A percentile compares a stretch with the other conserved stretches of the same genome.
phyloP scores from a whole-genome alignment of 1,284 basidiomycete genomes.

The Xerocomus nothofagi region DNA sequence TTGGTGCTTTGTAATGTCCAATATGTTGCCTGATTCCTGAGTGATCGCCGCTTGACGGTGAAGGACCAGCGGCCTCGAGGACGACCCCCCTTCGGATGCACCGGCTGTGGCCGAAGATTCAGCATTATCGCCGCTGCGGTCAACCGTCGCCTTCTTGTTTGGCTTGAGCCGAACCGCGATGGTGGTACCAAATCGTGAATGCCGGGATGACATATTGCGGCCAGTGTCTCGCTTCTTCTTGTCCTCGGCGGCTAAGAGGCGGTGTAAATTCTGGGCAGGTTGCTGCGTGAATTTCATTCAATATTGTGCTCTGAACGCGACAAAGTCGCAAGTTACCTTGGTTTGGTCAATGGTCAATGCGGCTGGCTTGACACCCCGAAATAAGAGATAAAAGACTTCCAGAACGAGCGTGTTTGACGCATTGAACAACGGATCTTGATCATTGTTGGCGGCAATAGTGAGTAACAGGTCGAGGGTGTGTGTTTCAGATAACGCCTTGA shows the following conservation, averaged over 20 bases:
- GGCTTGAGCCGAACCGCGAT: constrained; percentile 73
- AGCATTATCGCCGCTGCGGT: constrained; percentile 33
- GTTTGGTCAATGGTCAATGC: constrained; percentile 66
- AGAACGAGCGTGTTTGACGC: constrained; percentile 85
- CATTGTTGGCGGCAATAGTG: constrained; percentile 77
- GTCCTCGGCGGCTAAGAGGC: constrained; percentile 73
- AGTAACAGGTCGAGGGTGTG: constrained; percentile 78
- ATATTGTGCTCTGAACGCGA: neutral
- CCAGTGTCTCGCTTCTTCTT: constrained; percentile 56
- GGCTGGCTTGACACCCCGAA: constrained; percentile 70
- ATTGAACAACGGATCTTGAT: constrained; percentile 72
- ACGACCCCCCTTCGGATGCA: constrained; percentile 26
- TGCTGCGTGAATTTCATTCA: constrained; percentile 43
- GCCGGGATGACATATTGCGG: constrained; percentile 72
- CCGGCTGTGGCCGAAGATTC: constrained; percentile 33
- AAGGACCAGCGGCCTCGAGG: constrained; percentile 61
- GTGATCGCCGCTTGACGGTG: constrained; percentile 83
- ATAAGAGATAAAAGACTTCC: constrained; percentile 87
- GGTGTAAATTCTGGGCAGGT: constrained; percentile 65
- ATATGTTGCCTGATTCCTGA: constrained; percentile 69
- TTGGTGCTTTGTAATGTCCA: constrained; percentile 78
- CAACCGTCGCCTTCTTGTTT: constrained; percentile 41
- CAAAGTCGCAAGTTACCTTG: constrained; percentile 48
- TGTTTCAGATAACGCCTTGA: constrained; percentile 70
- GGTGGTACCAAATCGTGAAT: constrained; percentile 93